Evolutionary conservation across 371 early-diverging fungal species (phyloP).

Genomic region (Haplosporangium sp.): DNA sequence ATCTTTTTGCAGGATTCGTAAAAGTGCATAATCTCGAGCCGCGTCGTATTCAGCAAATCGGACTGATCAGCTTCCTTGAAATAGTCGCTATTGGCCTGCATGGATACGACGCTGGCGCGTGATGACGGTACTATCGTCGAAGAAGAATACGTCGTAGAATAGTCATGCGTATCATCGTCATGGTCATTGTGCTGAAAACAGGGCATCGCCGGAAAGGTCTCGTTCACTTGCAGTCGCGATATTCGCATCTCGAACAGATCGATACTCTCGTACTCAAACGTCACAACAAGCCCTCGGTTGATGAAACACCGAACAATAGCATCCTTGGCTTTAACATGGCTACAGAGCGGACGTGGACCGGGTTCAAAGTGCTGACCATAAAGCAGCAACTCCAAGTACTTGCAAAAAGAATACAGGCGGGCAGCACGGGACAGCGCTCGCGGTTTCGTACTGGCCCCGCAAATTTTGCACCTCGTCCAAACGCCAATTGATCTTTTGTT

Average conservation of each 20-base stretch:
- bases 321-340: conserved; percentile 49
- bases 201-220: conserved; percentile 43
- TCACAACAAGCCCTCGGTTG: conserved; percentile 55
- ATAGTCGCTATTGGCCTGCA: conserved; percentile 22
- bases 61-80: conserved; percentile 39
- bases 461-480: conserved; percentile 64
- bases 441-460: conserved; percentile 56
- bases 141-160: conserved; percentile 6
- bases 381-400: conserved; percentile 70
- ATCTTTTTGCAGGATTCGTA: conserved; percentile 58
- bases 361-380: conserved; percentile 63
- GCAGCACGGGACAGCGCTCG: conserved; percentile 57
- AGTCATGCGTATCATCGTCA: conserved; percentile 29
- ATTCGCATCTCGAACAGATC: conserved; percentile 70
- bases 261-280: conserved; percentile 63
- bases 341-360: conserved; percentile 55
- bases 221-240: conserved; percentile 65
- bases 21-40: conserved; percentile 58
- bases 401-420: conserved; percentile 67
- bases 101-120: conserved; percentile 13
- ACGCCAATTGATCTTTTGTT: conserved; percentile 46
- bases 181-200: conserved; percentile 12
- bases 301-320: conserved; percentile 61
- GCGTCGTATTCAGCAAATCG: conserved; percentile 20
- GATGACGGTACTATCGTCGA: conserved; percentile 10